Percentiles rank a stretch among this genome's conserved stretches.
Conservation (phyloP, 495 filamentous ascomycete genomes). For the Talaromyces stipitatus region DNA sequence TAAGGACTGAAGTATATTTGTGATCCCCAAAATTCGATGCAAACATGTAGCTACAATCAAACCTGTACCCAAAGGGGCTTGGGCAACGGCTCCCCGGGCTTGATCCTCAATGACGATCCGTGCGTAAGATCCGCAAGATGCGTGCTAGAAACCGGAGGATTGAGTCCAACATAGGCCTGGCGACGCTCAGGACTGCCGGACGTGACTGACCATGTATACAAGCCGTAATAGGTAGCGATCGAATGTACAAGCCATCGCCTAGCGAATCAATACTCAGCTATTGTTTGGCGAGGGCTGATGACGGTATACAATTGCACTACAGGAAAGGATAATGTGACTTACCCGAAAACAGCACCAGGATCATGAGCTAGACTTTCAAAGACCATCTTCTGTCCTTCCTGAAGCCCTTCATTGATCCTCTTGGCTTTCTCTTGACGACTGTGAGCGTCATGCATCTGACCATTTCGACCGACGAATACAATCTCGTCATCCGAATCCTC, state of each 20-base stretch:
- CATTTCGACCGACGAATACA: conserved; percentile 79
- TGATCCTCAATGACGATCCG: conserved; percentile 17
- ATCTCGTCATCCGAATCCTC: conserved; percentile 78
- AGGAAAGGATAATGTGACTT: conserved; percentile 26
- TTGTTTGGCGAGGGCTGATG: background rate
- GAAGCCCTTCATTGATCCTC: conserved; percentile 31
- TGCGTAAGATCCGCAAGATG: conserved; percentile 21
- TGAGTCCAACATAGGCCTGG: conserved; percentile 84
- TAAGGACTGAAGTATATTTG: too few relatives aligned
- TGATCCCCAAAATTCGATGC: too few relatives aligned
- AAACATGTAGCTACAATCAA: conserved; percentile 27
- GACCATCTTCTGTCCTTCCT: conserved; percentile 63
- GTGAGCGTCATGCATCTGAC: conserved; percentile 59
- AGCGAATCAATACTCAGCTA: conserved; percentile 4
- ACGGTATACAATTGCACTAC: background rate
- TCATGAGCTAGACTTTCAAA: conserved; percentile 71
- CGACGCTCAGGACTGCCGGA: conserved; percentile 66
- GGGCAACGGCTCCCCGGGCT: conserved; percentile 44
- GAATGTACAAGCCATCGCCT: conserved; percentile 93
- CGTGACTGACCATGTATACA: conserved; percentile 76
- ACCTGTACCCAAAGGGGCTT: conserved; percentile 56
- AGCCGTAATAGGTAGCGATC: conserved; percentile 86
- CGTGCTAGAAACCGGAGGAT: conserved; percentile 24
- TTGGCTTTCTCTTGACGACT: conserved; percentile 25
- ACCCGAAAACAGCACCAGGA: conserved; percentile 74